Base-by-base conservation (phyloP, 441 rosid genomes). In the Dalechampia spathulata region DNA sequence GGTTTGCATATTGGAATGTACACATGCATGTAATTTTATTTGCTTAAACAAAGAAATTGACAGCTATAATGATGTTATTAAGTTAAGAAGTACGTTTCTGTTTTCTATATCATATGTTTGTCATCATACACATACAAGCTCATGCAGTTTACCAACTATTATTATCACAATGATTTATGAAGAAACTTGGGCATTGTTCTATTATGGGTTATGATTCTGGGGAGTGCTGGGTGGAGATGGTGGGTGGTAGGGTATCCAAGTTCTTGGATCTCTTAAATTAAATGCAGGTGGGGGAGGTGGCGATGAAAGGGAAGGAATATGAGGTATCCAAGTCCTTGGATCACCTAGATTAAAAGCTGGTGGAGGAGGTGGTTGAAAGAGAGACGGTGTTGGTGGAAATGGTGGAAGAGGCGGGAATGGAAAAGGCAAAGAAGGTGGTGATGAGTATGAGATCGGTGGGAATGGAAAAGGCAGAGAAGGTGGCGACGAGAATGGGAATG, bases 201-300 rank as follows among this genome's bases (percentile, higher is more conserved):
- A 43, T 59, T 64, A 78, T 47, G 84, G 80, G 3, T 65, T 69
- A 42, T 64, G 51, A 49, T 57, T 64, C 44, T 52, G 65, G 23
- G 73, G 68, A 34, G 57, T 32, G 6, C 43, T 55, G 0, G 92
- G 80, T 63, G 84, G 79, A 28, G 74, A 76, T 39, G 83, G 83
- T 54, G 72, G 72, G 16, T 49, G 32, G 25, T 48, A 16, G 0
- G 91, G 79, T 12, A 62, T 34, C 78, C 79, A 71, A 23, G 75
- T 69, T 54, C 69, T 69, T 10, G 79, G 79, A 48, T 76, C 77
- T 42, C 67, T 46, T 1, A 58, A 63, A 52, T 69, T 65, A 25
- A 59, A 62, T 9, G 69, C 66, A 14, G 79, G 73, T 21, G 63
- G 63, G 0, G 61, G 56, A 0, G 62, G 56, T 1, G 66, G 59